Evolutionary conservation across 2,329 filamentous ascomycete genomes (phyloP).

Genomic region (Xylariaceae sp.): DNA sequence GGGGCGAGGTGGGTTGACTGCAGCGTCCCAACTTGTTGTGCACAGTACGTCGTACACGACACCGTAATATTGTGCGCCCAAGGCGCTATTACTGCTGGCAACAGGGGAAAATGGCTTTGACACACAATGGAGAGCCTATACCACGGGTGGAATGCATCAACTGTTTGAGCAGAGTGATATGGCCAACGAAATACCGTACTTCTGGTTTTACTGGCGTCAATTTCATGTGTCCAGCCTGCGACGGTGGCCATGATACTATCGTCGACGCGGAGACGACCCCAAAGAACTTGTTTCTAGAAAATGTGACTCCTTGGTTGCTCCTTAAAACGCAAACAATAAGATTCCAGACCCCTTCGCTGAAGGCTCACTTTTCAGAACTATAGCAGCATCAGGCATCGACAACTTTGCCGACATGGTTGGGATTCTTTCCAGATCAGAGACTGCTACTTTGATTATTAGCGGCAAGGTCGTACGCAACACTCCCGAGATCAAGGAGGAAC

Average conservation of each 20-base stretch:
- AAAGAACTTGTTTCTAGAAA: conserved; percentile 42
- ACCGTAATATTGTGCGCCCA: conserved; percentile 44
- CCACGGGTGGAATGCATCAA: conserved; percentile 49
- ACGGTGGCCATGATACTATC: conserved; percentile 39
- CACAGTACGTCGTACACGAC: conserved; percentile 55
- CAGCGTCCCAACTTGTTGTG: conserved; percentile 44
- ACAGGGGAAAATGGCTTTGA: not conserved
- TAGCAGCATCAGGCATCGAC: conserved; percentile 37
- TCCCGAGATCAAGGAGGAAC: conserved; percentile 36
- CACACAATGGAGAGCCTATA: conserved; percentile 25
- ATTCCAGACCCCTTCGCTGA: conserved; percentile 43
- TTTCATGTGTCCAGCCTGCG: conserved; percentile 49
- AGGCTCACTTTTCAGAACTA: conserved; percentile 44
- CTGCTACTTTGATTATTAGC: conserved; percentile 33
- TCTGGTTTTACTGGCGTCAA: conserved; percentile 30
- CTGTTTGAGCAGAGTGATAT: conserved; percentile 52
- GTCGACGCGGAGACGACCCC: conserved; percentile 43
- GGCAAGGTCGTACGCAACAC: conserved; percentile 49
- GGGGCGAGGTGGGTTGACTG: conserved; percentile 52
- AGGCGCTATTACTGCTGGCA: conserved; percentile 55
- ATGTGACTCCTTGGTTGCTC: conserved; percentile 48
- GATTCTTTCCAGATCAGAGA: conserved; percentile 36
- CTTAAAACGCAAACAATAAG: conserved; percentile 39
- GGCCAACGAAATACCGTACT: conserved; percentile 48
- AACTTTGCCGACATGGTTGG: conserved; percentile 42